Percentiles rank a stretch among this genome's conserved stretches.
phyloP scores from a whole-genome alignment of 202 grass and related monocot genomes.

The Hordeum pubiflorum region DNA sequence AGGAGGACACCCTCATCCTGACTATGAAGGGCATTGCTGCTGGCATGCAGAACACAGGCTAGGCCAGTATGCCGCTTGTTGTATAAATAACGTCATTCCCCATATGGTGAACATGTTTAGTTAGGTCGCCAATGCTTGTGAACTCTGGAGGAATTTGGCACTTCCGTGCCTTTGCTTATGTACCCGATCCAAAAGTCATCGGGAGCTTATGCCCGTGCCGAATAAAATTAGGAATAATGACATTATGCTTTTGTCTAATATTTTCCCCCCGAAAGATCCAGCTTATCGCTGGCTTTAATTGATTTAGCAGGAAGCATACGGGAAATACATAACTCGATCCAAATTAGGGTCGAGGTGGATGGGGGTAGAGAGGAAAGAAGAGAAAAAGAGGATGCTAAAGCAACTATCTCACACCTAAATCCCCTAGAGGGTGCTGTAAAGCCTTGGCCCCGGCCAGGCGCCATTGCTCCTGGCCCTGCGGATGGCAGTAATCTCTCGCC shows the following conservation, averaged over 20 bases:
- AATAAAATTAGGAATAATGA: slow-evolving; percentile 31
- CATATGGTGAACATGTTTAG: slow-evolving; percentile 19
- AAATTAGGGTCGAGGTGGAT: too few relatives aligned
- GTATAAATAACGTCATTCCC: slow-evolving; percentile 21
- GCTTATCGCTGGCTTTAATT: too few relatives aligned
- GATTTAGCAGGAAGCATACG: too few relatives aligned
- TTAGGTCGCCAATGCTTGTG: slow-evolving; percentile 26
- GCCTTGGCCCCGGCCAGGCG: too few relatives aligned
- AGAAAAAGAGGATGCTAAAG: too few relatives aligned
- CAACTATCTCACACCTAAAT: too few relatives aligned
- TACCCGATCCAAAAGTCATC: slow-evolving; percentile 42
- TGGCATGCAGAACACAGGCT: slow-evolving; percentile 96
- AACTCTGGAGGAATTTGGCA: not conserved
- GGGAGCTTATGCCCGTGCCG: slow-evolving; percentile 15
- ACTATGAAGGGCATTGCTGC: slow-evolving; percentile 99
- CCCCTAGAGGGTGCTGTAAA: too few relatives aligned
- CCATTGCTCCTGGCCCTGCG: too few relatives aligned
- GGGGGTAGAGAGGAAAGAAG: too few relatives aligned
- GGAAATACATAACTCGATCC: too few relatives aligned
- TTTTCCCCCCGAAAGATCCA: too few relatives aligned
- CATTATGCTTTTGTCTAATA: not conserved
- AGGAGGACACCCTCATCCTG: slow-evolving; percentile 97
- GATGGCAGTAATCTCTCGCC: too few relatives aligned
- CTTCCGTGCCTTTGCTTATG: not conserved
- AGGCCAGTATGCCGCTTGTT: slow-evolving; percentile 1